These are phyloP conservation scores for Backusella psychrophila DNA, from an alignment of 192 early-diverging fungal genomes.

Conservation along the genomic window DNA sequence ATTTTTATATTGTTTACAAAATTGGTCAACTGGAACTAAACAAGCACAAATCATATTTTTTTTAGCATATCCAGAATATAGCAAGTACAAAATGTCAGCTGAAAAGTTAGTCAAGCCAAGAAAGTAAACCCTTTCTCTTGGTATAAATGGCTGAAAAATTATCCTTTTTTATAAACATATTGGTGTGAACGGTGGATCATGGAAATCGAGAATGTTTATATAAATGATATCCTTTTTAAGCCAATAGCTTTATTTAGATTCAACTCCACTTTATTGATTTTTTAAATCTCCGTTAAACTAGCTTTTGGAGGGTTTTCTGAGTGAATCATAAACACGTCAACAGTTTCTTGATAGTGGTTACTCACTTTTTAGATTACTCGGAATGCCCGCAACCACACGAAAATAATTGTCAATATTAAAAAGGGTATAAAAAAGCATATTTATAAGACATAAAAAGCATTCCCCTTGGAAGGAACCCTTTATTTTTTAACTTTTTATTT, in stretches of 20 bases:
- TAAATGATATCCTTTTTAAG: conserved; percentile 5
- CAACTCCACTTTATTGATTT: conserved; percentile 2
- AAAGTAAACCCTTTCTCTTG: not conserved
- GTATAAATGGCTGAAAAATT: not conserved
- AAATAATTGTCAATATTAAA: not conserved
- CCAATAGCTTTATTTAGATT: conserved; percentile 6
- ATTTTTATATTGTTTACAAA: conserved; percentile 16
- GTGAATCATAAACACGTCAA: not conserved
- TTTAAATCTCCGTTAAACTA: not conserved
- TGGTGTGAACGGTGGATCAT: conserved; percentile 12
- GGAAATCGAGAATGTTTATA: conserved; percentile 16
- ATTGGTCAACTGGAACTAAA: conserved; percentile 6
- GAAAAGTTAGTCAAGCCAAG: not conserved
- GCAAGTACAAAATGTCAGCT: not conserved
- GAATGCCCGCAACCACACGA: not conserved
- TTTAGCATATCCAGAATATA: not conserved
- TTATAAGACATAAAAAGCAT: not conserved
- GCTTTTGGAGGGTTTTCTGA: not conserved
- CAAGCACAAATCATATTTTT: not conserved
- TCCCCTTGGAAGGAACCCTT: not conserved
- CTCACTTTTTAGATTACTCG: not conserved
- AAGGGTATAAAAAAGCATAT: not conserved
- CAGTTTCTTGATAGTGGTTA: not conserved
- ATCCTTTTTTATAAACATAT: not conserved
- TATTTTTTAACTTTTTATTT: not conserved